These are phyloP conservation scores for Castanopsis chinensis DNA, from an alignment of 306 rosid species.

Conservation along the genomic window DNA sequence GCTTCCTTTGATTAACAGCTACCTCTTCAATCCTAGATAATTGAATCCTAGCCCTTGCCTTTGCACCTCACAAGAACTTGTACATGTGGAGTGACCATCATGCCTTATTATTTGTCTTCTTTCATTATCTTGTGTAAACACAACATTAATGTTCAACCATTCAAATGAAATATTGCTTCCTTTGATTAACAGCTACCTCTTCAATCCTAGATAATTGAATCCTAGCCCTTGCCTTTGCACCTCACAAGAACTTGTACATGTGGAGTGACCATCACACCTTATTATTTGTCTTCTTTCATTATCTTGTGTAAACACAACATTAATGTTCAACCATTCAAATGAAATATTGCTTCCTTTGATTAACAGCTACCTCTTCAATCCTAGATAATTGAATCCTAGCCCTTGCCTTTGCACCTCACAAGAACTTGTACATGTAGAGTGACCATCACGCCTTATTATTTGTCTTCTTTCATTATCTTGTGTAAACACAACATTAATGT, in stretches of 20 bases:
- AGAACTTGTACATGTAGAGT: too few species aligned
- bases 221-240: fast-evolving
- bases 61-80: too few species aligned
- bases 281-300: not conserved
- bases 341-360: not conserved
- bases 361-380: not conserved
- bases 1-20: not conserved
- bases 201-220: not conserved
- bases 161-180: not conserved
- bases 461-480: not conserved
- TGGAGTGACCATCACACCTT: not conserved
- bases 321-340: not conserved
- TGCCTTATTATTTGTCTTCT: not conserved
- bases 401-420: too few species aligned
- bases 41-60: fast-evolving
- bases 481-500: not conserved
- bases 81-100: too few species aligned
- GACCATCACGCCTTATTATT: not conserved
- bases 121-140: not conserved
- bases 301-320: not conserved
- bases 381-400: fast-evolving
- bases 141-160: not conserved
- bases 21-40: not conserved
- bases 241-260: too few species aligned
- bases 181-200: not conserved